These are phyloP conservation scores for Pseudoneurospora amorphoporcata DNA, from an alignment of 495 filamentous ascomycete genomes.

Conservation along the genomic window DNA sequence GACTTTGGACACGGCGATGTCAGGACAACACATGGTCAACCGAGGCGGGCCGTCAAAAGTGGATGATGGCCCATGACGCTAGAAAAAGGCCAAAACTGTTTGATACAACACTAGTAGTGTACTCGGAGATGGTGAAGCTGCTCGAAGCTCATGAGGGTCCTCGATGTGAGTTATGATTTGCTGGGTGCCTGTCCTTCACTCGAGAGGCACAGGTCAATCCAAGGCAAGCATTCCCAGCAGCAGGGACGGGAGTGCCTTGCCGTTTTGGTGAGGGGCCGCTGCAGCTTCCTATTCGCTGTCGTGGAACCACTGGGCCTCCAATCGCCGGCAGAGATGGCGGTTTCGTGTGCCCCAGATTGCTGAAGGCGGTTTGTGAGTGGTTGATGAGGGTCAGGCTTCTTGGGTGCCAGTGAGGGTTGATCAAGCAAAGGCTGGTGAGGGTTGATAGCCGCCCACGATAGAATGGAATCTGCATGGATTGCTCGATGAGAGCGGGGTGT, in stretches of 20 bases:
- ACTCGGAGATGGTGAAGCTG: neutral
- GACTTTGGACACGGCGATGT: neutral
- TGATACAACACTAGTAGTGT: neutral
- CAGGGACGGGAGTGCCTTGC: conserved; percentile 33
- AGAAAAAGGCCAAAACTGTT: neutral
- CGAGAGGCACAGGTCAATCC: neutral
- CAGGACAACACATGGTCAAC: neutral
- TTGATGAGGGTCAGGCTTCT: neutral
- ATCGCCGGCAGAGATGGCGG: conserved; percentile 15
- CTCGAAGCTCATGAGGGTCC: neutral
- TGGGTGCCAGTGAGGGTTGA: neutral
- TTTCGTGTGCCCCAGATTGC: conserved; percentile 4
- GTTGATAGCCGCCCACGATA: neutral
- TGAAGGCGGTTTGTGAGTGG: neutral
- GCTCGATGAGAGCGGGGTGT: neutral
- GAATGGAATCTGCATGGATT: neutral
- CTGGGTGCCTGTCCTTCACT: neutral
- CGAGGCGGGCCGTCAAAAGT: neutral
- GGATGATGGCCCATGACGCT: neutral
- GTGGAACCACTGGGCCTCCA: conserved; percentile 21
- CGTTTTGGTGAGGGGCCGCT: conserved; percentile 21
- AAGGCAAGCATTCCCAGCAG: conserved; percentile 6
- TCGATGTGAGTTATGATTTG: neutral
- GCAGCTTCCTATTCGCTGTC: conserved; percentile 24
- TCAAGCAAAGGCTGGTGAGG: neutral